Percentiles rank a stretch among this genome's conserved stretches.
Evolutionary conservation across 1,284 basidiomycete species (phyloP).

Genomic region (Naganishia liquefaciens): DNA sequence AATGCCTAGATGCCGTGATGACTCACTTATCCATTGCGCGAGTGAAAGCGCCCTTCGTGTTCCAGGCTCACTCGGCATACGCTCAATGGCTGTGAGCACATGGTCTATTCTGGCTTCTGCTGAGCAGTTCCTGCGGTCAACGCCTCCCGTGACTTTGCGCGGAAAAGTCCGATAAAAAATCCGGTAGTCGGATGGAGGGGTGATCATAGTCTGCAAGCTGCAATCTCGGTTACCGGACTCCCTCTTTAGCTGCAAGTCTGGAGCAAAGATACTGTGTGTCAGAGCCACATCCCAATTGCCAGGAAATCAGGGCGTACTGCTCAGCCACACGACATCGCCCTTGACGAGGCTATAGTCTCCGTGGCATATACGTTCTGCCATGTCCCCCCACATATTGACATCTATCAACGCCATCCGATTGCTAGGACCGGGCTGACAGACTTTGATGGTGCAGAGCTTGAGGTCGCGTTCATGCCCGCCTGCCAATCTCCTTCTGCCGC

Average conservation of each 20-base stretch:
- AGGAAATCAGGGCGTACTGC: slow-evolving; percentile 6
- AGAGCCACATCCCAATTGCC: neutral
- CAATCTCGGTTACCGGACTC: neutral
- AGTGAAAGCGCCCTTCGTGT: slow-evolving; percentile 9
- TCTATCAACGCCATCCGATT: slow-evolving; percentile 11
- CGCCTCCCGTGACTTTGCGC: neutral
- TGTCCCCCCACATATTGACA: slow-evolving; percentile 12
- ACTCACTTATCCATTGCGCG: slow-evolving; percentile 20
- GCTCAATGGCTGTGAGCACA: slow-evolving; percentile 4
- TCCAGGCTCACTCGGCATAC: slow-evolving; percentile 7
- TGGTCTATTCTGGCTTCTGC: slow-evolving; percentile 8
- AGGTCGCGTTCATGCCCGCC: neutral
- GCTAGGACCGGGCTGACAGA: slow-evolving; percentile 13
- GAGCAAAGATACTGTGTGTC: neutral
- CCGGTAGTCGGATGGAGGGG: slow-evolving; percentile 14
- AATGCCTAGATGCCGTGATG: too few relatives aligned
- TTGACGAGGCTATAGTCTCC: slow-evolving; percentile 9
- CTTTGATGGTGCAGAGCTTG: slow-evolving; percentile 1
- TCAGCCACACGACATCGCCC: slow-evolving; percentile 30
- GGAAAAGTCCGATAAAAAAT: slow-evolving; percentile 22
- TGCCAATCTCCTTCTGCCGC: neutral
- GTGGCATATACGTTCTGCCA: slow-evolving; percentile 12
- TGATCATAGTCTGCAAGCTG: neutral
- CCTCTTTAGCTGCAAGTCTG: slow-evolving; percentile 9
- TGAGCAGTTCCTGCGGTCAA: neutral